phyloP scores from a whole-genome alignment of 225 moss, liverwort and hornwort species.

The Polytrichum commune region DNA sequence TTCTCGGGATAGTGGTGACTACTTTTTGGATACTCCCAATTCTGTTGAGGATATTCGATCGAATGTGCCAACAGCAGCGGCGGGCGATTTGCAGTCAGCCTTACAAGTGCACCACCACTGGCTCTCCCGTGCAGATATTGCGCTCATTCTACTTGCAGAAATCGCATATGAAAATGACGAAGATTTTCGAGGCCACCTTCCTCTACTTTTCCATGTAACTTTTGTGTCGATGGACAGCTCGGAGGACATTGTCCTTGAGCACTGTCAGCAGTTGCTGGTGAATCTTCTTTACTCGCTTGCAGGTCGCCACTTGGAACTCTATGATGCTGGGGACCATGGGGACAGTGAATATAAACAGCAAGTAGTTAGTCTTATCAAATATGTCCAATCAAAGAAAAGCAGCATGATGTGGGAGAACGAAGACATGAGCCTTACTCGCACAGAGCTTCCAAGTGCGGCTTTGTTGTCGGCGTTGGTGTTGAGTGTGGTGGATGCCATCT shows the following conservation, averaged over 20 bases:
- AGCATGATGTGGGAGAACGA: constrained; percentile 99
- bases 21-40: constrained; percentile 78
- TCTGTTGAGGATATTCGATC: constrained; percentile 85
- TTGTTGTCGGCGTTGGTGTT: constrained; percentile 94
- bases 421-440: constrained; percentile 89
- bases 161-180: constrained; percentile 99
- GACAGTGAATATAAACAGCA: constrained; percentile 98
- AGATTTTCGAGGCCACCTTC: constrained; percentile 97
- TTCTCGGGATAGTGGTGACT: constrained; percentile 98
- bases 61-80: constrained; percentile 58
- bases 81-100: constrained; percentile 71
- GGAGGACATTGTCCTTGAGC: constrained; percentile 97
- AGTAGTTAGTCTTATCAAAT: constrained; percentile 98
- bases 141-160: constrained; percentile 92
- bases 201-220: constrained; percentile 97
- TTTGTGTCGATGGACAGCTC: constrained; percentile 99
- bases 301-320: constrained; percentile 90
- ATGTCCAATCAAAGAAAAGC: constrained; percentile 98
- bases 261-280: constrained; percentile 95
- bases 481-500: constrained; percentile 97
- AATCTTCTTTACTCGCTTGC: constrained; percentile 96
- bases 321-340: constrained; percentile 92
- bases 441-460: constrained; percentile 90
- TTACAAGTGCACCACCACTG: constrained; percentile 92
- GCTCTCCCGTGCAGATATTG: constrained; percentile 98